These are phyloP conservation scores for Leccinum solheimii DNA, from an alignment of 1,284 basidiomycete genomes.

Conservation along the genomic window DNA sequence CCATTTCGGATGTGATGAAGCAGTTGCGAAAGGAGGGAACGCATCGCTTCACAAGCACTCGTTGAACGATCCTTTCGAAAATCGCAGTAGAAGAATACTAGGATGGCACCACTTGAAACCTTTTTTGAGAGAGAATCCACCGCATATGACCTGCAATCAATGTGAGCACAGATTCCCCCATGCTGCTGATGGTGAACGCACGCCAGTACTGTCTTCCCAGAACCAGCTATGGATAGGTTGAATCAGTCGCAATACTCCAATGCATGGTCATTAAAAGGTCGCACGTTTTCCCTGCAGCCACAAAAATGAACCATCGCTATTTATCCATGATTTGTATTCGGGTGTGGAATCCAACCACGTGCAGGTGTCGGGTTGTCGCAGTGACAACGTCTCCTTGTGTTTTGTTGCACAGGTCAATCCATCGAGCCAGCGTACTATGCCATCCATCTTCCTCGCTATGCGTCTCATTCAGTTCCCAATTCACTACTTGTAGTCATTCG, in stretches of 20 bases:
- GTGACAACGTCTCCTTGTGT: neutral
- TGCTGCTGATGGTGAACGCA: neutral
- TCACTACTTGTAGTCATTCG: neutral
- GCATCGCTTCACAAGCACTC: constrained; percentile 10
- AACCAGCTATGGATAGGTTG: neutral
- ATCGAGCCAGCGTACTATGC: constrained; percentile 8
- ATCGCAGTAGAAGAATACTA: constrained; percentile 16
- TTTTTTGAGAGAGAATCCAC: constrained; percentile 1
- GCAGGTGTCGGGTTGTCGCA: neutral
- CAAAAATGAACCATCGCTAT: neutral
- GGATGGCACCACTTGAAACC: neutral
- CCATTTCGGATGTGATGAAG: constrained; percentile 2
- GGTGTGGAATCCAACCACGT: neutral
- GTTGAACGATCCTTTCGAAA: constrained; percentile 8
- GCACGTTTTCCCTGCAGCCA: constrained; percentile 1
- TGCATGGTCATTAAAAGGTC: neutral
- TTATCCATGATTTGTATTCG: neutral
- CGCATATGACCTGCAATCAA: constrained; percentile 5
- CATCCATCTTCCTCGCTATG: neutral
- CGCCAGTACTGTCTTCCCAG: neutral
- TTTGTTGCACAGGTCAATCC: constrained; percentile 1
- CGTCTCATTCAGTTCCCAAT: neutral
- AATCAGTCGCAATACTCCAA: neutral
- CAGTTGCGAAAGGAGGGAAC: constrained; percentile 11
- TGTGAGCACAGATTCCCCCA: neutral